phyloP scores from a whole-genome alignment of 768 basidiomycete species.

The Boletus tomentosulus region DNA sequence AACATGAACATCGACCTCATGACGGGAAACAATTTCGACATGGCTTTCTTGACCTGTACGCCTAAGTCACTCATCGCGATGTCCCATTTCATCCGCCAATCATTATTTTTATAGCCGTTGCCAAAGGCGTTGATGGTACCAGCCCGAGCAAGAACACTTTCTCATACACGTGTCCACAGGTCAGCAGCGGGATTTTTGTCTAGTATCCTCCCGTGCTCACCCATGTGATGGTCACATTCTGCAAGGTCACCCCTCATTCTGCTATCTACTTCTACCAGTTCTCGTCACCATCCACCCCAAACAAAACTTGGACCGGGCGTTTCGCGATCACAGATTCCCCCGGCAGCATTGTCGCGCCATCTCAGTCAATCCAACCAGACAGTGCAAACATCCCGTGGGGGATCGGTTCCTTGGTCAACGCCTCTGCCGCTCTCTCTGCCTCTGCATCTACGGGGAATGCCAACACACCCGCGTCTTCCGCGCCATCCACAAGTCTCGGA shows the following conservation, averaged over 20 bases:
- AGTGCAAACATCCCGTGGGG: conserved; percentile 62
- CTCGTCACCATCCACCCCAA: conserved; percentile 38
- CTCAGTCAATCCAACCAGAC: conserved; percentile 50
- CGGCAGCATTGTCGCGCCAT: conserved; percentile 44
- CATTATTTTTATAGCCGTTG: conserved; percentile 47
- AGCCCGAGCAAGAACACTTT: conserved; percentile 39
- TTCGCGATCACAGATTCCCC: conserved; percentile 62
- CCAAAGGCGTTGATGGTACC: conserved; percentile 58
- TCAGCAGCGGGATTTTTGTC: conserved; percentile 28
- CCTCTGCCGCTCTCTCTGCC: conserved; percentile 31
- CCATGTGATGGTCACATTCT: no score
- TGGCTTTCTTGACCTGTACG: conserved; percentile 66
- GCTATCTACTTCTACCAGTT: conserved; percentile 83
- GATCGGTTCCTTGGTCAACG: conserved; percentile 47
- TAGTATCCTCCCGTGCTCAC: not conserved
- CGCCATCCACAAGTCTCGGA: conserved; percentile 2
- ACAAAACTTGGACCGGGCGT: conserved; percentile 65
- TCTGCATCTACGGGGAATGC: not conserved
- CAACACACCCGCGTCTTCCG: not conserved
- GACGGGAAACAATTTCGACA: conserved; percentile 69
- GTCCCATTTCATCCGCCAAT: not conserved
- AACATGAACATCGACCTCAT: conserved; percentile 74
- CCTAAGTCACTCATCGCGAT: conserved; percentile 5
- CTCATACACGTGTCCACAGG: conserved; percentile 63
- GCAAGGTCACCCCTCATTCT: conserved; percentile 64